Evolutionary conservation across 1,139 yeast genomes (phyloP).

Genomic region (Hemisphaericaspora subhashii): DNA sequence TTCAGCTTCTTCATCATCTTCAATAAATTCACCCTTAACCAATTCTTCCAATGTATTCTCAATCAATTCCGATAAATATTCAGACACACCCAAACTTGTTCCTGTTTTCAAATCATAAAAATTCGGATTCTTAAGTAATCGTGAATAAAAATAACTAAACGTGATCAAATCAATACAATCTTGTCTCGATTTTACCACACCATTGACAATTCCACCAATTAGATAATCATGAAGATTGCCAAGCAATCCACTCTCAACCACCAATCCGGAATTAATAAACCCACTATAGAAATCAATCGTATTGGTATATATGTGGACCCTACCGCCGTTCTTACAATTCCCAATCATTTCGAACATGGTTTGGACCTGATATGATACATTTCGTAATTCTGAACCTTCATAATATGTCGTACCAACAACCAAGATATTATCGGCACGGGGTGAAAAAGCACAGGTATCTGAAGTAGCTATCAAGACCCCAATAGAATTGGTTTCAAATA

Average conservation of each 20-base stretch:
- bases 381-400: slow-evolving; percentile 74
- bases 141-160: slow-evolving; percentile 75
- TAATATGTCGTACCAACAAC: slow-evolving; percentile 71
- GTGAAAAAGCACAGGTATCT: slow-evolving; percentile 53
- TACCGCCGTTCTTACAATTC: slow-evolving; percentile 37
- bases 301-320: slow-evolving; percentile 58
- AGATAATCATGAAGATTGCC: slow-evolving; percentile 63
- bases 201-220: slow-evolving; percentile 67
- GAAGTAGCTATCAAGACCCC: slow-evolving; percentile 57
- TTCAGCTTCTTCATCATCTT: slow-evolving; percentile 27
- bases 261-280: slow-evolving; percentile 73
- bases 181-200: slow-evolving; percentile 68
- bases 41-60: slow-evolving; percentile 73
- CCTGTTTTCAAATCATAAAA: slow-evolving; percentile 75
- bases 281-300: slow-evolving; percentile 66
- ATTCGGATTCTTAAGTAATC: slow-evolving; percentile 81
- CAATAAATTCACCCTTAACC: slow-evolving; percentile 60
- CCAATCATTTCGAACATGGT: slow-evolving; percentile 78
- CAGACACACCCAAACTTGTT: slow-evolving; percentile 70
- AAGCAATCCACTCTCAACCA: slow-evolving; percentile 77
- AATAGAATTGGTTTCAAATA: slow-evolving; percentile 51
- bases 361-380: slow-evolving; percentile 65
- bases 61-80: slow-evolving; percentile 77
- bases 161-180: slow-evolving; percentile 92
- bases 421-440: slow-evolving; percentile 54